phyloP scores from a whole-genome alignment of 2,329 filamentous ascomycete genomes.

The Penicillium occitanis region DNA sequence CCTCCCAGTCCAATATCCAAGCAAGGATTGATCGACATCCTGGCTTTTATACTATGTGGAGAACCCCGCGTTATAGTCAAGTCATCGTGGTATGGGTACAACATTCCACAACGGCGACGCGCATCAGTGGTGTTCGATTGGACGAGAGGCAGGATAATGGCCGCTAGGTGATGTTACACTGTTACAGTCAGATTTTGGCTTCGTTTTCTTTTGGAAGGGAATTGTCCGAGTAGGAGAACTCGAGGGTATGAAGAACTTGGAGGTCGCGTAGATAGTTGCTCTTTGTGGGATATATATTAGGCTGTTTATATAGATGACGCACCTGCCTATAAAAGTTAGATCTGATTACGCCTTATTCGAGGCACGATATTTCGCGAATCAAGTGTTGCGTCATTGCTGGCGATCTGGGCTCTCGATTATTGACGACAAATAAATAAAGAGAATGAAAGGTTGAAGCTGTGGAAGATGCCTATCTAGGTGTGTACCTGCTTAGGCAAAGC shows the following conservation, averaged over 20 bases:
- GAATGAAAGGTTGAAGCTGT: neutral
- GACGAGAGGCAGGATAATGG: neutral
- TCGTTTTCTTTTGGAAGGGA: neutral
- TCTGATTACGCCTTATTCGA: neutral
- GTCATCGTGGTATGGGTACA: neutral
- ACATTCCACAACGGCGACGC: conserved; percentile 16
- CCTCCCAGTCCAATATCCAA: neutral
- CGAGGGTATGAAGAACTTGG: neutral
- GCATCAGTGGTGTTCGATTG: neutral
- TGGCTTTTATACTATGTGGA: conserved; percentile 6
- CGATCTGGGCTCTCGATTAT: neutral
- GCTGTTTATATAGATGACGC: neutral
- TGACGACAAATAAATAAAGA: neutral
- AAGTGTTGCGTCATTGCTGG: neutral
- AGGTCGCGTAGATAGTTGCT: neutral
- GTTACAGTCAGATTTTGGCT: neutral
- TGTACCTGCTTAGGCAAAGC: neutral
- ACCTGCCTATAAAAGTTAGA: neutral
- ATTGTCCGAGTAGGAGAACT: neutral
- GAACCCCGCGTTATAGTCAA: conserved; percentile 4
- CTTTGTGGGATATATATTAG: neutral
- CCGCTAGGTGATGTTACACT: neutral
- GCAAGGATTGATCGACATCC: conserved; percentile 7
- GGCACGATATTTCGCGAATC: neutral
- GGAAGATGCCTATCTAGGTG: too few relatives aligned